phyloP scores from a whole-genome alignment of 108 stramenopile species.

The Aureococcus anophagefferens region DNA sequence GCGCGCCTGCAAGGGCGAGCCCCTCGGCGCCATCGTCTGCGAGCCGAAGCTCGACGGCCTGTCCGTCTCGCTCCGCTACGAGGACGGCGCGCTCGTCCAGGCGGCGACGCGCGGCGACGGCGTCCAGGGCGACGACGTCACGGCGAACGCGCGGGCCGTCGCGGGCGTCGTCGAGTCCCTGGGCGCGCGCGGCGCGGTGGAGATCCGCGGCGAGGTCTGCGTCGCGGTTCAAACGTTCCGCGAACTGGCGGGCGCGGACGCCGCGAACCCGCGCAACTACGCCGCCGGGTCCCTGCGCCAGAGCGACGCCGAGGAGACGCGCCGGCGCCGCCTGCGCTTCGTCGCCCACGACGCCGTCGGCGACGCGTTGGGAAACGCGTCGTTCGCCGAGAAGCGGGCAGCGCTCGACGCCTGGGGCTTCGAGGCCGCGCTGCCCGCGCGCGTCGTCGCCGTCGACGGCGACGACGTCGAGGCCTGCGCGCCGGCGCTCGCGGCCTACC shows the following conservation, averaged over 20 bases:
- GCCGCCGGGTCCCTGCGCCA: conserved; percentile 78
- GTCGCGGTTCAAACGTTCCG: conserved; percentile 25
- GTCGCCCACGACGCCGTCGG: conserved; percentile 70
- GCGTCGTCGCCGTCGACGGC: conserved; percentile 4
- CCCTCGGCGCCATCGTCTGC: conserved; percentile 17
- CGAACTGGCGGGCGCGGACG: conserved; percentile 8
- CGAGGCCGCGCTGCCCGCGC: conserved; percentile 13
- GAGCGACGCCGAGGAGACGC: conserved; percentile 41
- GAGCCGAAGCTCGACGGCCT: conserved; percentile 92
- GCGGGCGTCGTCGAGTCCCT: neutral
- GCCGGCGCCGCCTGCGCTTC: conserved; percentile 57
- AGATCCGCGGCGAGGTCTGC: conserved; percentile 84
- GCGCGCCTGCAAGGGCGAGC: neutral
- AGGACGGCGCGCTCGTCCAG: conserved; percentile 23
- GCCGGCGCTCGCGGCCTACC: too few species aligned
- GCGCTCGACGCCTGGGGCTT: conserved; percentile 32
- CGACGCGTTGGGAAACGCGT: conserved; percentile 19
- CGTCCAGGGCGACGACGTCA: conserved; percentile 28
- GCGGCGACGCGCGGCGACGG: conserved; percentile 74
- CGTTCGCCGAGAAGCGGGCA: conserved; percentile 38
- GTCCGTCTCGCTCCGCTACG: conserved; percentile 69
- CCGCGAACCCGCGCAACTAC: conserved; percentile 71
- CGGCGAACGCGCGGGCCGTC: conserved; percentile 14
- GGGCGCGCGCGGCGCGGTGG: conserved; percentile 23
- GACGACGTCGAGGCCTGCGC: neutral